Evolutionary conservation across 2,329 filamentous ascomycete genomes (phyloP).

Genomic region (Botrytis byssoidea): DNA sequence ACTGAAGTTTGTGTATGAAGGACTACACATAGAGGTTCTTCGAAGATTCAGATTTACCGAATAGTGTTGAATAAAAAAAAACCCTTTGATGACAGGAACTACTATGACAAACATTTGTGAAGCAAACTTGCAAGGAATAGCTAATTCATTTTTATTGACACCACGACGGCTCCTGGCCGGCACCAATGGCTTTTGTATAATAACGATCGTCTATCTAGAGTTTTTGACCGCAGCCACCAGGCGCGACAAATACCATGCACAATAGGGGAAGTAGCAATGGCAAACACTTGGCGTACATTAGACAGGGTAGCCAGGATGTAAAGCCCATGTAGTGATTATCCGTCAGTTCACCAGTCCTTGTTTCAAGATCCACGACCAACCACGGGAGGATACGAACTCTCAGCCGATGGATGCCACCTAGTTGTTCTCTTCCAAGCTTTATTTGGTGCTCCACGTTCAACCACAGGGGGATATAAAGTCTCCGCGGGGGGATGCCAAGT

Average conservation of each 20-base stretch:
- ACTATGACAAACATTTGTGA: neutral
- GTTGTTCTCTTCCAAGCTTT: neutral
- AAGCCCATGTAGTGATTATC: neutral
- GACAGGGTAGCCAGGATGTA: neutral
- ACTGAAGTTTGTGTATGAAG: neutral
- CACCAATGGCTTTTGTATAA: neutral
- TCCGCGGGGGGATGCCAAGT: constrained; percentile 1
- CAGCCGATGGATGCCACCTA: neutral
- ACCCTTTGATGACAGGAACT: neutral
- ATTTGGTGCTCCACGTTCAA: neutral
- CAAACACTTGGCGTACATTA: too few species aligned
- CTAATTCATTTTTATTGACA: neutral
- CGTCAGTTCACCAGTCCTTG: neutral
- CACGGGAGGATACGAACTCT: neutral
- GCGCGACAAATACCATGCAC: neutral
- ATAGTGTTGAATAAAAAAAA: neutral
- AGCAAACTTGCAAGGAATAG: neutral
- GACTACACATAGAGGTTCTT: neutral
- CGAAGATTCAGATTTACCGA: neutral
- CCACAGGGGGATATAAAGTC: neutral
- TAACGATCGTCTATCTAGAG: neutral
- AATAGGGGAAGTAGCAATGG: neutral
- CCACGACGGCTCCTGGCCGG: neutral
- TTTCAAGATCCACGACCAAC: neutral
- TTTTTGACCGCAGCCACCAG: neutral